Evolutionary conservation across 164 flowering plant species (phyloP).

Genomic region (Stephania cephalantha): DNA sequence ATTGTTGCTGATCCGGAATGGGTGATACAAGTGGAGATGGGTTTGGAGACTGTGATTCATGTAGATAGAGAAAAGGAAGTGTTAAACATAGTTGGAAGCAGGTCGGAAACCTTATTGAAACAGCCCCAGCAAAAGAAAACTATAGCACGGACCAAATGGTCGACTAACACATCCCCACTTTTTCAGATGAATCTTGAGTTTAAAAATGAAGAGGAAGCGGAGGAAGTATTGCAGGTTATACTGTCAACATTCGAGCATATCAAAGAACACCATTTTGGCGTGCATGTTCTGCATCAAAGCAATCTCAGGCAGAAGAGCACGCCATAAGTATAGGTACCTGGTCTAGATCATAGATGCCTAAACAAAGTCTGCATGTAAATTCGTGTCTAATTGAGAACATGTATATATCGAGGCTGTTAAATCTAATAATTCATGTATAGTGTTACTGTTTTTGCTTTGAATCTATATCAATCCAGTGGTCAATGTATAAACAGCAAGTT

Average conservation of each 20-base stretch:
- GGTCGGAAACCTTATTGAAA: constrained; percentile 38
- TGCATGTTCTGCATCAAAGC: constrained; percentile 49
- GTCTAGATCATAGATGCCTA: background rate
- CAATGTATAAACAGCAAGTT: no score
- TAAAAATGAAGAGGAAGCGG: constrained; percentile 47
- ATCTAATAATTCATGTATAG: no score
- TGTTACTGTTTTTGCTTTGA: no score
- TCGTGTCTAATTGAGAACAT: no score
- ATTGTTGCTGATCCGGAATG: constrained; percentile 71
- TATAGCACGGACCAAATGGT: constrained; percentile 30
- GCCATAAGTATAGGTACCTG: background rate
- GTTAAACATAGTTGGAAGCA: constrained; percentile 75
- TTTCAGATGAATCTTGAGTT: constrained; percentile 61
- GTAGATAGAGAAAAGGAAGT: constrained; percentile 44
- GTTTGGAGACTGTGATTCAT: constrained; percentile 65
- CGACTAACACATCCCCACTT: constrained; percentile 56
- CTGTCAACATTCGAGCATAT: constrained; percentile 47
- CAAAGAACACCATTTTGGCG: constrained; percentile 51
- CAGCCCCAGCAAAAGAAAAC: constrained; percentile 34
- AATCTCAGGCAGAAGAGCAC: constrained; percentile 26
- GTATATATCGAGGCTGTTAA: no score
- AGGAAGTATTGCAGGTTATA: constrained; percentile 42
- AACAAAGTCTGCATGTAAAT: background rate
- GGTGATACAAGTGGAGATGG: constrained; percentile 56
- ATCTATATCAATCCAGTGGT: no score